A percentile compares a stretch with the other conserved stretches of the same genome.
Conservation (phyloP, 768 basidiomycete genomes). For the Coprinellus micaceus region DNA sequence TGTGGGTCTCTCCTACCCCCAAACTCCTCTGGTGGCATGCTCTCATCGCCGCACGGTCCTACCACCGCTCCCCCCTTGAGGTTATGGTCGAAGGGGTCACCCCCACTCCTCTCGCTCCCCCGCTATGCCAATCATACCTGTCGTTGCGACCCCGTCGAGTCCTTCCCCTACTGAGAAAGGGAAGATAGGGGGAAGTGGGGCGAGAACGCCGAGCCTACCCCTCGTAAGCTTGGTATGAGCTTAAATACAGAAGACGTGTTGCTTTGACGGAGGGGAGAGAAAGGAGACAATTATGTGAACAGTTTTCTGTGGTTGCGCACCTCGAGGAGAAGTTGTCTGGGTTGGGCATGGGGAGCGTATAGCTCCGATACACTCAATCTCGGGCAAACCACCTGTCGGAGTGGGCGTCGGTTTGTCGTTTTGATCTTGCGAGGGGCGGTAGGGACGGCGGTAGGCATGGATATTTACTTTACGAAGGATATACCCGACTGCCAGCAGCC, state of each 20-base stretch:
- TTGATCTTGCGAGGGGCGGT: conserved; percentile 51
- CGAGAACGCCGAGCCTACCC: conserved; percentile 24
- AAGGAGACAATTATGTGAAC: conserved; percentile 84
- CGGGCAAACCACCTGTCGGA: conserved; percentile 50
- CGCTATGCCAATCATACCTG: conserved; percentile 76
- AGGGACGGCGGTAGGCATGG: conserved; percentile 56
- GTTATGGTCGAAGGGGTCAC: neutral
- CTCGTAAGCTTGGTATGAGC: too few relatives aligned
- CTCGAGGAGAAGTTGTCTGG: conserved; percentile 46
- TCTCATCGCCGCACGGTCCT: neutral
- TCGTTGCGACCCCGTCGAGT: conserved; percentile 62
- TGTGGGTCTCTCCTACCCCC: too few relatives aligned
- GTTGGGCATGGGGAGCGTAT: conserved; percentile 50
- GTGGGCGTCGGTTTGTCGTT: conserved; percentile 75
- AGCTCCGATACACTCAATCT: conserved; percentile 63
- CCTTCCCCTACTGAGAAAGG: neutral
- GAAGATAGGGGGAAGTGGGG: neutral
- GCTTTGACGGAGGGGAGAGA: conserved; percentile 64
- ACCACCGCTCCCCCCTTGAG: conserved; percentile 49
- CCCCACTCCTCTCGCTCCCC: conserved; percentile 57
- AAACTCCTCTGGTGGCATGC: neutral
- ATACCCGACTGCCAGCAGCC: conserved; percentile 48
- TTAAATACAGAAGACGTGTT: conserved; percentile 65
- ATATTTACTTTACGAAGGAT: conserved; percentile 55
- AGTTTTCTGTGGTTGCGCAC: conserved; percentile 81